Evolutionary conservation across 1,139 yeast species (phyloP).

Genomic region (Debaryomyces subglobosus): DNA sequence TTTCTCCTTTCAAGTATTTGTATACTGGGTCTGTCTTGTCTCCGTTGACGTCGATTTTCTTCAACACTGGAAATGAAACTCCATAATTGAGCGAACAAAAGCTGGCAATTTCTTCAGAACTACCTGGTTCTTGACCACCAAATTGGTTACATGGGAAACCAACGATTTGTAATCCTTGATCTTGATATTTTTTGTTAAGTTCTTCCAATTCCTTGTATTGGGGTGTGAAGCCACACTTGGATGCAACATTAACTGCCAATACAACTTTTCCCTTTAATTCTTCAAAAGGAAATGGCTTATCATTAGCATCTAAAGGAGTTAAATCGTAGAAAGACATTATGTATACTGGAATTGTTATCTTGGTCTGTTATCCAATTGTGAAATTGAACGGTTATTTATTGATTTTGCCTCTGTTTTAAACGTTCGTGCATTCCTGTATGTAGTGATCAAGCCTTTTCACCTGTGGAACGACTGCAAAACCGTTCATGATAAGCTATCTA

Average conservation of each 20-base stretch:
- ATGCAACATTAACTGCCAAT: conserved; percentile 89
- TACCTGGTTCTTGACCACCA: conserved; percentile 50
- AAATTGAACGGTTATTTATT: neutral
- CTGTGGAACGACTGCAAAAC: neutral
- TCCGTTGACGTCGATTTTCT: conserved; percentile 91
- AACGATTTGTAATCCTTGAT: conserved; percentile 72
- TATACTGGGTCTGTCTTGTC: conserved; percentile 77
- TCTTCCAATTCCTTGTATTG: conserved; percentile 79
- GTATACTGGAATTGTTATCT: neutral
- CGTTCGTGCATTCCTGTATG: neutral
- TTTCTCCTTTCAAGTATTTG: conserved; percentile 64
- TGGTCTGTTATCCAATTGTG: neutral
- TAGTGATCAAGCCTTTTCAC: neutral
- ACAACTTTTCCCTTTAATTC: conserved; percentile 88
- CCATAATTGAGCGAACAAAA: conserved; percentile 46
- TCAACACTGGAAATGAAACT: conserved; percentile 86
- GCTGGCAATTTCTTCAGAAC: conserved; percentile 40
- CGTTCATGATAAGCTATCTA: neutral
- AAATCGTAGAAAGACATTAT: conserved; percentile 44
- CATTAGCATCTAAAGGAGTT: conserved; percentile 45
- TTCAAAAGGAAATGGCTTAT: conserved; percentile 65
- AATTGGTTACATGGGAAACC: conserved; percentile 93
- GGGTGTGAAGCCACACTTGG: conserved; percentile 87
- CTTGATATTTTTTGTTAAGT: conserved; percentile 76
- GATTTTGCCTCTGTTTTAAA: neutral